These are phyloP conservation scores for Mucor sp. DNA, from an alignment of 371 early-diverging fungal species.

Conservation along the genomic window DNA sequence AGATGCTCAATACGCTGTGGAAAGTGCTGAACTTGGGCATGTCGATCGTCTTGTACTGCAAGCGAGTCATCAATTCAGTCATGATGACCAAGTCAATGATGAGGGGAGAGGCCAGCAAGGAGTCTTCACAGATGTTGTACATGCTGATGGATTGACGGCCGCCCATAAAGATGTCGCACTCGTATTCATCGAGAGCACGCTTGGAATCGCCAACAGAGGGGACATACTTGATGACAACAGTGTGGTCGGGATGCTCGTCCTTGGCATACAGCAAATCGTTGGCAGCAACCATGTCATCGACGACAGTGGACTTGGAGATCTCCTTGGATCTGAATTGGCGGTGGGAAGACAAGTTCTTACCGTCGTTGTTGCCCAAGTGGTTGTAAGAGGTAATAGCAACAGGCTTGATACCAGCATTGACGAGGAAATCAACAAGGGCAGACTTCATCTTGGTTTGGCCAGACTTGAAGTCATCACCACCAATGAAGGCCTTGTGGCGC, in stretches of 20 bases:
- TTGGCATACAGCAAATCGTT: constrained; percentile 87
- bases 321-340: constrained; percentile 98
- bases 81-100: constrained; percentile 94
- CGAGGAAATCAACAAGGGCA: constrained; percentile 96
- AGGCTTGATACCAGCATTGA: constrained; percentile 98
- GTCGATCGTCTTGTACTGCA: constrained; percentile 75
- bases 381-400: constrained; percentile 96
- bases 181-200: constrained; percentile 97
- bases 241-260: constrained; percentile 94
- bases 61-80: constrained; percentile 95
- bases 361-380: constrained; percentile 99
- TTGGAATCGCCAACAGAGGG: constrained; percentile 97
- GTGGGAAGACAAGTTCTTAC: constrained; percentile 94
- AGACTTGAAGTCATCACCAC: constrained; percentile 98
- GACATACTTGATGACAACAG: constrained; percentile 97
- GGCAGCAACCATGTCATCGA: constrained; percentile 97
- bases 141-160: constrained; percentile 95
- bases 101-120: constrained; percentile 93
- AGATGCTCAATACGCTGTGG: constrained; percentile 91
- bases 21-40: constrained; percentile 78
- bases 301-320: constrained; percentile 96
- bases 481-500: constrained; percentile 85
- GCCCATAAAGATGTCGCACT: constrained; percentile 97
- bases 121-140: constrained; percentile 98
- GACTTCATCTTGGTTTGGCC: constrained; percentile 99